A percentile compares a stretch with the other conserved stretches of the same genome.
Conservation (phyloP, 495 filamentous ascomycete species). For the Aspergillus cristatus region DNA sequence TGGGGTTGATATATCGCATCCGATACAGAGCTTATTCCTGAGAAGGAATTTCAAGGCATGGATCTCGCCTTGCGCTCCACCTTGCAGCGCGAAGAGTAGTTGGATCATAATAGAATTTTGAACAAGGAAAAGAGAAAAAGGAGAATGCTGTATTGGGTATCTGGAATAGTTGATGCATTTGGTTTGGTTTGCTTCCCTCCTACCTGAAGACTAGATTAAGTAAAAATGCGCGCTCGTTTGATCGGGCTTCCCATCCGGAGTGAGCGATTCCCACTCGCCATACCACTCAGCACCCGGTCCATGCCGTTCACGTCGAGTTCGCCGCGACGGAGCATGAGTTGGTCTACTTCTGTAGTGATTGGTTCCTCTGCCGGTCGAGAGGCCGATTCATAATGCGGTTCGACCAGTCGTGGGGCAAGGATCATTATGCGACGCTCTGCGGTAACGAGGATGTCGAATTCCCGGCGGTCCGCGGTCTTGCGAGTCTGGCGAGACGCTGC, state of each 20-base stretch:
- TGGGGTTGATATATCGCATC: constrained; percentile 44
- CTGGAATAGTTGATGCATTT: neutral
- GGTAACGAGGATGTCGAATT: constrained; percentile 51
- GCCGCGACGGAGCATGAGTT: constrained; percentile 33
- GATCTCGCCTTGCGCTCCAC: constrained; percentile 50
- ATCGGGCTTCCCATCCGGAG: constrained; percentile 30
- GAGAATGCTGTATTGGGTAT: constrained; percentile 4
- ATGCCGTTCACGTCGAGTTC: constrained; percentile 45
- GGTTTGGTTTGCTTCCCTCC: too few species aligned
- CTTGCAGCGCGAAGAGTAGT: constrained; percentile 41
- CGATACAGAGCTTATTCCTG: constrained; percentile 50
- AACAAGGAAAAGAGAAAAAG: constrained; percentile 3
- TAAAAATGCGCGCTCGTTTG: constrained; percentile 34
- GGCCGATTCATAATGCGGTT: constrained; percentile 14
- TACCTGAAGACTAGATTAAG: constrained; percentile 9
- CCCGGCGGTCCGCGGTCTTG: constrained; percentile 29
- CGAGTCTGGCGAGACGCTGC: constrained; percentile 20
- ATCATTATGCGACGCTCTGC: constrained; percentile 57
- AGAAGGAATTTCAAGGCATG: constrained; percentile 45
- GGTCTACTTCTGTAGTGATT: constrained; percentile 25
- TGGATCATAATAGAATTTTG: neutral
- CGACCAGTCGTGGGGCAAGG: constrained; percentile 34
- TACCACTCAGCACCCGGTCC: constrained; percentile 39
- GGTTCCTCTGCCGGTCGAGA: constrained; percentile 11
- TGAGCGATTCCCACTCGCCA: constrained; percentile 26